These are phyloP conservation scores for Copromyces sp. DNA, from an alignment of 495 filamentous ascomycete genomes.

Conservation along the genomic window DNA sequence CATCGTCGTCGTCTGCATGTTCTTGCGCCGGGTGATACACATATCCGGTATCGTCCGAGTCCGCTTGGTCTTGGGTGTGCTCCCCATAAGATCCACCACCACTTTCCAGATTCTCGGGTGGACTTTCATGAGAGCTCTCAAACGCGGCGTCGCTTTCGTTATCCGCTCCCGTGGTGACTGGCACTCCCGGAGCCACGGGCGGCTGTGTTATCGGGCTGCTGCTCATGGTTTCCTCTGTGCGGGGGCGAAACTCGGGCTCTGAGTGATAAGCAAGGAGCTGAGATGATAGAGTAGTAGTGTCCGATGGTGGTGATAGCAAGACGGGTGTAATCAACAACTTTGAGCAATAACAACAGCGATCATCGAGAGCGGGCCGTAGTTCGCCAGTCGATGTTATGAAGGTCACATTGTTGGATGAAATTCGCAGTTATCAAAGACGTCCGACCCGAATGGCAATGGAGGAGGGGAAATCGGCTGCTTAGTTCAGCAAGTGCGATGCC, in stretches of 20 bases:
- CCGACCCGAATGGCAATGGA: not conserved
- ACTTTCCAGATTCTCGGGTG: not conserved
- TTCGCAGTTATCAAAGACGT: not conserved
- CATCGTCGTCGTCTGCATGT: conserved; percentile 7
- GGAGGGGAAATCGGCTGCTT: not conserved
- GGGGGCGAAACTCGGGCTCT: not conserved
- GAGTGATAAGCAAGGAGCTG: not conserved
- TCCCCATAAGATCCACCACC: not conserved
- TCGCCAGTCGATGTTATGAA: not conserved
- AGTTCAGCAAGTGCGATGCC: not conserved
- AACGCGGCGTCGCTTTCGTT: not conserved
- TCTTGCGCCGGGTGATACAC: not conserved
- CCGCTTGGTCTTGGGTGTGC: not conserved
- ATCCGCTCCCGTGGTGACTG: not conserved
- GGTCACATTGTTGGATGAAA: not conserved
- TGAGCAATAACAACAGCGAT: not conserved
- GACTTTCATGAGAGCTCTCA: not conserved
- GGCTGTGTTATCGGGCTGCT: not conserved
- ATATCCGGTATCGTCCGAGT: not conserved
- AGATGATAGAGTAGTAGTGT: not conserved
- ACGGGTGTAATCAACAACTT: not conserved
- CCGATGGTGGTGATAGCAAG: not conserved
- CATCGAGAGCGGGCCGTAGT: not conserved
- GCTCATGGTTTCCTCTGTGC: not conserved
- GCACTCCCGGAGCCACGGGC: not conserved